Evolutionary conservation across 2,329 filamentous ascomycete genomes (phyloP).

Genomic region (Chaetomiaceae sp.): DNA sequence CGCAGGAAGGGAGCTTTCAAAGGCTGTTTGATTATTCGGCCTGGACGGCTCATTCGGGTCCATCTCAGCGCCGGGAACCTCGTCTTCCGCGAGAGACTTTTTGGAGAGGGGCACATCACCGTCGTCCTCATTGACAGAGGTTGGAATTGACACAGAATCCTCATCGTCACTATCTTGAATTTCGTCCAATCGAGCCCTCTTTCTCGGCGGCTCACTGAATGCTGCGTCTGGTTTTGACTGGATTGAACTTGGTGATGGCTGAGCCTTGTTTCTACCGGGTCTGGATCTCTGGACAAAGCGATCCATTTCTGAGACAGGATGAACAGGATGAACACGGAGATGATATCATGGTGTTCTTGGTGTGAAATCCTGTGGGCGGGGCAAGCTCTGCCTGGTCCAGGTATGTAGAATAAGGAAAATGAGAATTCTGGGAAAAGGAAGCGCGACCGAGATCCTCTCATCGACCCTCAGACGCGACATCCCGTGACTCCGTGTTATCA

Average conservation of each 20-base stretch:
- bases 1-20: constrained; percentile 67
- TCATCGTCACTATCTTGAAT: constrained; percentile 32
- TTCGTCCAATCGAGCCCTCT: constrained; percentile 34
- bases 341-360: no score
- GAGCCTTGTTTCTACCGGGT: constrained; percentile 14
- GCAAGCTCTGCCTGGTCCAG: no score
- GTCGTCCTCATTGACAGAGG: constrained; percentile 1
- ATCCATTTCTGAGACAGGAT: constrained; percentile 25
- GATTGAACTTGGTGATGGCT: constrained; percentile 7
- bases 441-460: background rate
- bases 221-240: constrained; percentile 13
- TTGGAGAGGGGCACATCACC: background rate
- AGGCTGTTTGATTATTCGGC: constrained; percentile 48
- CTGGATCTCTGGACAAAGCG: constrained; percentile 27
- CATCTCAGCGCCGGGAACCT: background rate
- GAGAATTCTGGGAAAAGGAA: constrained; percentile 1
- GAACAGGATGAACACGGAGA: background rate
- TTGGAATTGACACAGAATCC: constrained; percentile 25
- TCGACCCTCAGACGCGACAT: constrained; percentile 21
- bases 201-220: constrained; percentile 31
- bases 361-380: no score
- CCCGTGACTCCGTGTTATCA: constrained; percentile 24
- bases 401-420: background rate
- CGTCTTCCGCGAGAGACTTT: background rate
- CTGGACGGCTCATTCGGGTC: background rate